Evolutionary conservation across 441 rosid species (phyloP), one percentile per base, ranked within the genome.

Genomic region (Francoa sonchifolia): DNA sequence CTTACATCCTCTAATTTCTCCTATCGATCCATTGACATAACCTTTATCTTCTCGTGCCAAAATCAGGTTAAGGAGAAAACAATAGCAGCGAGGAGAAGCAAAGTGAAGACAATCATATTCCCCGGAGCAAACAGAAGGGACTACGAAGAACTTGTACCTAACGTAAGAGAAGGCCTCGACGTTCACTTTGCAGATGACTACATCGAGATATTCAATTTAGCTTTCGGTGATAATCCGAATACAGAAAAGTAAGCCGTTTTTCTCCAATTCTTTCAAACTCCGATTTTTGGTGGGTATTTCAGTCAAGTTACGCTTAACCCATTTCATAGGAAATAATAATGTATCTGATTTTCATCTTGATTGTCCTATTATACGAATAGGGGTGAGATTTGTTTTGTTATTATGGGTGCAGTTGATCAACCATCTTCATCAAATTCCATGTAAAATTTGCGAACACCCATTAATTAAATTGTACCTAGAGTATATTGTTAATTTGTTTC

Each of bases 31-130:
- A 1, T 13, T n/a, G n/a, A n/a, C n/a, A n/a, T n/a, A n/a, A n/a
- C n/a, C n/a, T n/a, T n/a, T 15, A 11, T 5, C 1, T 30, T 17
- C 27, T 39, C 18, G 19, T 38, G 10, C 34, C 34, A 48, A 4
- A 29, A 37, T 25, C 73, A 89, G 94, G 98, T 85, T 5, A 85
- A 79, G 64, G 98, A 89, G 88, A 89, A 89, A 58, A 75, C 94
- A 30, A 79, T 79, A 57, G 94, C 99, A 1, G 94, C 99, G 0
- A 76, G 89, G 62, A 68, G 97, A 58, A 92, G 95, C 5, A 86
- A 74, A 13, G 80, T 83, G 63, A 92, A 68, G 74, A 83, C 74
- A 2, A 71, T 82, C 39, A 64, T 85, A 32, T 76, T 85, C 63
- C 94, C 96, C 1, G 57, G 80, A 37, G 96, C 83, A 0, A 79